Evolutionary conservation across 2,329 filamentous ascomycete genomes (phyloP).

Genomic region (Lomentospora prolificans): DNA sequence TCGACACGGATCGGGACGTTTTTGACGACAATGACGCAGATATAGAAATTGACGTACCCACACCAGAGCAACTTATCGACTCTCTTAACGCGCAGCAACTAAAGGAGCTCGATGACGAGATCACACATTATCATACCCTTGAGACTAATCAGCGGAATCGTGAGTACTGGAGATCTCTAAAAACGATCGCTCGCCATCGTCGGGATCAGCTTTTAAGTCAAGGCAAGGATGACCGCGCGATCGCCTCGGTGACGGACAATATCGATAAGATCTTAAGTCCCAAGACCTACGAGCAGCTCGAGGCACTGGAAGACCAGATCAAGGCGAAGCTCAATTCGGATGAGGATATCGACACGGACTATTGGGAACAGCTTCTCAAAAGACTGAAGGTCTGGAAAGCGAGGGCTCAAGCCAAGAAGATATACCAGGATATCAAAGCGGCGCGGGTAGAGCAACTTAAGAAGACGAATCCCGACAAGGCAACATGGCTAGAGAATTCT

Average conservation of each 20-base stretch:
- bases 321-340: slow-evolving; percentile 75
- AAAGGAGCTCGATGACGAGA: slow-evolving; percentile 69
- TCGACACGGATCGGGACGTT: slow-evolving; percentile 74
- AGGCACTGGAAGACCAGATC: slow-evolving; percentile 78
- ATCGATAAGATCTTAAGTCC: slow-evolving; percentile 79
- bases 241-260: slow-evolving; percentile 74
- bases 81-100: slow-evolving; percentile 58
- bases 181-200: slow-evolving; percentile 70
- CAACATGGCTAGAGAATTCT: slow-evolving; percentile 20
- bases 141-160: slow-evolving; percentile 69
- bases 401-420: slow-evolving; percentile 68
- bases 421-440: slow-evolving; percentile 66
- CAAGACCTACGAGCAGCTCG: slow-evolving; percentile 80
- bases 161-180: slow-evolving; percentile 89
- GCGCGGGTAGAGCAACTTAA: slow-evolving; percentile 57
- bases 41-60: slow-evolving; percentile 61
- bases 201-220: slow-evolving; percentile 54
- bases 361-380: slow-evolving; percentile 88
- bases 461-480: slow-evolving; percentile 59
- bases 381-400: slow-evolving; percentile 87
- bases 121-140: slow-evolving; percentile 66
- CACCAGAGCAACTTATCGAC: slow-evolving; percentile 74
- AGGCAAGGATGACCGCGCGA: slow-evolving; percentile 59
- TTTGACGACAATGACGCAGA: slow-evolving; percentile 80
- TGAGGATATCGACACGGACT: slow-evolving; percentile 87